Evolutionary conservation across 179 eudicot species (phyloP).

Genomic region (Nepenthes alata): DNA sequence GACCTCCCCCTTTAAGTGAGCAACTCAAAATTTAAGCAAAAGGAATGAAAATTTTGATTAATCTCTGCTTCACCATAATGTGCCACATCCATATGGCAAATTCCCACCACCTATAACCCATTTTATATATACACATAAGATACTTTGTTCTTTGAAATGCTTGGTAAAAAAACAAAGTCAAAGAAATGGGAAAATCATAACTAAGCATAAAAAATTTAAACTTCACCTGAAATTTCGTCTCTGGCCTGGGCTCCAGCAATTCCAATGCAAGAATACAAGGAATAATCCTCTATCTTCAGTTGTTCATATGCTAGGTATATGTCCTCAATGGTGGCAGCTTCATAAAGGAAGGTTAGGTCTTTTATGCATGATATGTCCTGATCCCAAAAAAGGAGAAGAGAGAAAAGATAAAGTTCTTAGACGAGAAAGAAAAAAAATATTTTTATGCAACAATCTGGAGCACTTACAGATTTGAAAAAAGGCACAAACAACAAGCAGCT

Average conservation of each 20-base stretch:
- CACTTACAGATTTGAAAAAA: not conserved
- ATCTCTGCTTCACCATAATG: no score
- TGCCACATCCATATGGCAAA: no score
- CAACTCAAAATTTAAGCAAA: no score
- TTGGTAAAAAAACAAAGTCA: no score
- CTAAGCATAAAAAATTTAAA: no score
- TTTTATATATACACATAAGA: no score
- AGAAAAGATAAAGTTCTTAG: not conserved
- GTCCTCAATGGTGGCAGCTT: constrained; percentile 66
- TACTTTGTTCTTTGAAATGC: no score
- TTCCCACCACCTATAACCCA: no score
- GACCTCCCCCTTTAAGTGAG: no score
- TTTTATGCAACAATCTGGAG: not conserved
- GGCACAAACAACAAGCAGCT: not conserved
- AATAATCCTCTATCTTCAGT: constrained; percentile 71
- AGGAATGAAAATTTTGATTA: no score
- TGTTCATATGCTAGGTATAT: constrained; percentile 78
- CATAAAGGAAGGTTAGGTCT: constrained; percentile 66
- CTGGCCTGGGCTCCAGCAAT: constrained; percentile 84
- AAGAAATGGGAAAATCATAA: no score
- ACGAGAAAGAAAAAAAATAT: not conserved
- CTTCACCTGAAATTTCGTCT: constrained; percentile 55
- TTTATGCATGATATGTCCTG: constrained; percentile 91
- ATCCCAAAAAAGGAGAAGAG: constrained; percentile 1
- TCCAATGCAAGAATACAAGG: constrained; percentile 85